Base-by-base conservation (phyloP, 352 stramenopile genomes). In the Aphanomyces stellatus region DNA sequence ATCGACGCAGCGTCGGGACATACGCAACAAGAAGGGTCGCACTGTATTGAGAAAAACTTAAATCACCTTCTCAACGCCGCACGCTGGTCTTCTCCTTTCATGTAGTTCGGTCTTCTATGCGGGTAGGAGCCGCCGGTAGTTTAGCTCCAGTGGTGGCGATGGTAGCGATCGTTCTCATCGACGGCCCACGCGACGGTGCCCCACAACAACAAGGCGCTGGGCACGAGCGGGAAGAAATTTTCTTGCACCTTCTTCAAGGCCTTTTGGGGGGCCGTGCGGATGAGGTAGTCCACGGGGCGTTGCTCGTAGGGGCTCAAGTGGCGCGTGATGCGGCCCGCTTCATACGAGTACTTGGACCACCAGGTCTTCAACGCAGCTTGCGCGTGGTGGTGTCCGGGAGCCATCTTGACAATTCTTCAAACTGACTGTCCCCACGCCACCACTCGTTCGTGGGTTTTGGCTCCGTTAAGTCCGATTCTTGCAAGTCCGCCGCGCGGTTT, bases 101-200 rank as follows among this genome's bases (percentile, higher is more conserved):
- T n/a, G n/a, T n/a, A n/a, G n/a, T n/a, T n/a, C n/a, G n/a, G n/a
- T n/a, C n/a, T n/a, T n/a, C n/a, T n/a, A n/a, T n/a, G n/a, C n/a
- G n/a, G n/a, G n/a, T n/a, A n/a, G n/a, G n/a, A 46, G 30, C 24
- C 13, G 27, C 43, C 22, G 19, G 42, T 37, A 42, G 41, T 76
- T 70, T 89, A 92, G 69, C 76, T 81, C 81, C 84, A 90, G 79
- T 92, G 84, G 40, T 78, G 72, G 64, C 84, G 84, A 76, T 92
- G 84, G 67, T 90, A 74, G 43, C 82, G 78, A 53, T 92, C 84
- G 76, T 92, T 92, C 68, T 80, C 80, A 30, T 77, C 70, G 62
- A 84, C 37, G 43, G 74, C 81, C 84, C 84, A 92, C 72, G 88
- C 80, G 72, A 90, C 71, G 53, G 80, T 90, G 49, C 80, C 81